Evolutionary conservation across 139 green algal genomes (phyloP), one percentile per base, ranked within the genome.

Genomic region (Klebsormidium nitens): DNA sequence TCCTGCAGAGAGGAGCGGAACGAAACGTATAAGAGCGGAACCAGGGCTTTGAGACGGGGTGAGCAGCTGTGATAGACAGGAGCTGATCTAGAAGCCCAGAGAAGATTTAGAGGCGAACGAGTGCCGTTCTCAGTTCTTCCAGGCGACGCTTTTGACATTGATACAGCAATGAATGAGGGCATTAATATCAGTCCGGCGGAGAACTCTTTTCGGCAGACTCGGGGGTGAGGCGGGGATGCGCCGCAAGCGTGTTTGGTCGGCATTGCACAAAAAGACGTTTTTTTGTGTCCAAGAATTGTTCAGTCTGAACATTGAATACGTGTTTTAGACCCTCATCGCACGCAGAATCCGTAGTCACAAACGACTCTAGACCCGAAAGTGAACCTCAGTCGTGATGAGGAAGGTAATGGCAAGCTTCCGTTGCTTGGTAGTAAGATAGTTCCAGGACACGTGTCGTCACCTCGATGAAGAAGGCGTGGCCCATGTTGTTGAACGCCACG

Each of bases 401-500:
- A 74, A 83, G 3, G n/a, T 26, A n/a, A 59, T 57, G 5, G 82
- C 87, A n/a, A 84, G 59, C 0, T 90, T 73, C 38, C 70, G 85
- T 28, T 88, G 67, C 83, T 92, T 92, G 69, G 64, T 56, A 23
- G 59, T 42, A 6, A 80, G 28, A 8, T 47, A 23, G 72, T 80
- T 80, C 36, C 47, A 3, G 49, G 34, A 39, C 66, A 86, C 83
- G 0, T 81, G 64, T 36, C 77, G 77, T 46, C 85, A 55, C 84
- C 74, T 81, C 42, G 19, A 81, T 5, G 67, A 87, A 87, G 74
- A 81, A 87, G 5, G 85, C 75, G 75, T 90, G 85, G 29, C 85
- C 85, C 76, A 88, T 86, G 66, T 63, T 82, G 57, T 86, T 72
- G 72, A 81, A 92, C 2, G 80, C 85, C 31, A 88, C 73, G 26